Evolutionary conservation across 108 stramenopile species (phyloP).

Genomic region (Schizochytrium sp.): DNA sequence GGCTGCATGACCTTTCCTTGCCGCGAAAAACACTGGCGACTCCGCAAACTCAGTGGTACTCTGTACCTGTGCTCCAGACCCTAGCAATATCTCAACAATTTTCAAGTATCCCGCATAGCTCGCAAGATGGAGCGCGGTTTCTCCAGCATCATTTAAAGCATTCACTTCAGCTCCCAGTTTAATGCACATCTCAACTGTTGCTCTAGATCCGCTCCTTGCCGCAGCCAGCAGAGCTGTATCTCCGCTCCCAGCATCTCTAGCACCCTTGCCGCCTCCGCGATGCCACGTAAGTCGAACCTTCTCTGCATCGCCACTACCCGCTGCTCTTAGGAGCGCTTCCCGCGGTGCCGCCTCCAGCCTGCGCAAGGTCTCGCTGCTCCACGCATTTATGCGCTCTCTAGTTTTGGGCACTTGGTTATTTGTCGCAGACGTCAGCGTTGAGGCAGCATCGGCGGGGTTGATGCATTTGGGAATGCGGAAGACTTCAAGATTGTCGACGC

Average conservation of each 20-base stretch:
- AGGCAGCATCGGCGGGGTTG: neutral
- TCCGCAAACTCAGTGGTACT: constrained; percentile 21
- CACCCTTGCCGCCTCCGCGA: too few species aligned
- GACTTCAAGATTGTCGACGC: neutral
- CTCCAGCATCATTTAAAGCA: neutral
- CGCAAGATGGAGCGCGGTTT: constrained; percentile 25
- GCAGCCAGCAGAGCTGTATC: constrained; percentile 17
- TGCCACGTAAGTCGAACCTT: neutral
- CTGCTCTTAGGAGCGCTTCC: neutral
- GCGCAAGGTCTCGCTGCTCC: constrained; percentile 1
- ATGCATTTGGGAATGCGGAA: neutral
- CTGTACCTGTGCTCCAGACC: neutral
- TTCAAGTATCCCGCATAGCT: constrained; percentile 10
- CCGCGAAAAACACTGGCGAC: constrained; percentile 14
- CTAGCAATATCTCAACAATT: neutral
- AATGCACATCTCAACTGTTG: neutral
- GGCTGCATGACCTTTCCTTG: constrained; percentile 5
- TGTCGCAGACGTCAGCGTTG: too few species aligned
- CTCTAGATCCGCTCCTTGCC: neutral
- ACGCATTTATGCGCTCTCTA: neutral
- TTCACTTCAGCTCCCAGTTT: neutral
- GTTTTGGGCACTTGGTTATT: neutral
- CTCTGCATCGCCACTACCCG: neutral
- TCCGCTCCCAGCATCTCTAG: neutral
- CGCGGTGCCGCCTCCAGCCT: neutral